A percentile compares a stretch with the other conserved stretches of the same genome.
Evolutionary conservation across 768 basidiomycete species (phyloP).

Genomic region (Paxillus involutus): DNA sequence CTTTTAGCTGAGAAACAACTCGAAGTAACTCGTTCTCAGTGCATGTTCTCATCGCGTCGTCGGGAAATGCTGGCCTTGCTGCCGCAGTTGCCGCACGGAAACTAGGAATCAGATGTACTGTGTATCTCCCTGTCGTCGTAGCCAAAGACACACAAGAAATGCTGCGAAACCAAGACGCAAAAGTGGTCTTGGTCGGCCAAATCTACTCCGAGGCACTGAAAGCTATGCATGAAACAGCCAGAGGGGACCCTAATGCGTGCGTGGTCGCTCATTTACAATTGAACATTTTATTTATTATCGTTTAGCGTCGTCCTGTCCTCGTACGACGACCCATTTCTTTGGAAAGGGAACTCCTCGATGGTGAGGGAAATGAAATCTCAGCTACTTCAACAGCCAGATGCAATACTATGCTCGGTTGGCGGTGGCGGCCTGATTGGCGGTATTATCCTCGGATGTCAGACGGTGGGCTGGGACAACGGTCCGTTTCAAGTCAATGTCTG

Average conservation of each 20-base stretch:
- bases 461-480: constrained; percentile 72
- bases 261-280: constrained; percentile 22
- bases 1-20: no score
- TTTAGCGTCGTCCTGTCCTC: constrained; percentile 66
- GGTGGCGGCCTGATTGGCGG: constrained; percentile 74
- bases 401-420: constrained; percentile 77
- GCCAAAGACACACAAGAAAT: constrained; percentile 46
- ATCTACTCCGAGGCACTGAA: constrained; percentile 58
- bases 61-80: constrained; percentile 81
- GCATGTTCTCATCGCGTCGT: constrained; percentile 70
- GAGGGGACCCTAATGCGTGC: constrained; percentile 51
- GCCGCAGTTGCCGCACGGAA: constrained; percentile 60
- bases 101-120: constrained; percentile 59
- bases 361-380: constrained; percentile 61
- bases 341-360: constrained; percentile 81
- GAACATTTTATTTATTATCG: not conserved
- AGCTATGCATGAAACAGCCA: constrained; percentile 48
- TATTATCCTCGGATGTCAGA: constrained; percentile 63
- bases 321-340: constrained; percentile 66
- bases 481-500: constrained; percentile 15
- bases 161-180: constrained; percentile 53
- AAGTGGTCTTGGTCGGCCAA: constrained; percentile 56
- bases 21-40: no score
- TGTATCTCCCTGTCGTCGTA: constrained; percentile 62
- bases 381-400: constrained; percentile 56